Base-by-base conservation (phyloP, 2,329 filamentous ascomycete species). In the Acarospora socialis region DNA sequence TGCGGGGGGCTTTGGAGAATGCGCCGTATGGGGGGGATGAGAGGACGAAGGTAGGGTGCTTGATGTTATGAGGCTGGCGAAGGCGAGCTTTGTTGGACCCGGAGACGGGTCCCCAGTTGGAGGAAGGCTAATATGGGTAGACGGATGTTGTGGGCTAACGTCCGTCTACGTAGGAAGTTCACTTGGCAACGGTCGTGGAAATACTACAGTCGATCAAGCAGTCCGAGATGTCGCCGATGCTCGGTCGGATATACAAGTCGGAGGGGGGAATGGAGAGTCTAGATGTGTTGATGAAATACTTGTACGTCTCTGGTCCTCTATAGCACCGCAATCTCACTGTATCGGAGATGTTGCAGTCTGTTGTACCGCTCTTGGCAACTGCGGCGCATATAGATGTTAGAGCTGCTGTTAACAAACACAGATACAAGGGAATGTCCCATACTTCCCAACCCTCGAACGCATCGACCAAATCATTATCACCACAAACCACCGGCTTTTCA, bases 281-380 rank as follows among this genome's bases (percentile, higher is more conserved):
- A 44, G 90, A 98, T 56, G 83, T 87, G 31, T 63, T 98, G 55
- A 93, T 93, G 81, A 98, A 98, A 65, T 98, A 94, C 60, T 66
- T 94, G 75, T 94, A 72, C 50, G 79, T 66, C 25, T 35, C 26
- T n/a, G n/a, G n/a, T n/a, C n/a, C 21, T 22, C 21, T 22, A n/a
- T n/a, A n/a, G n/a, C n/a, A n/a, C 21, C 21, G 8, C 8, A 22
- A 22, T 8, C 8, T n/a, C n/a, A n/a, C n/a, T n/a, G n/a, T 41
- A 26, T 44, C 28, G 21, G 21, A 8, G 14, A 8, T 15, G 8
- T 9, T 28, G 14, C 25, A 28, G 25, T 8, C 9, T 9, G 14
- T 28, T 8, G 14, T 8, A 29, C 30, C 14, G 18, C 20, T 13
- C 15, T 14, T 16, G 12, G 20, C 7, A 22, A 24, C 30, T 34